Percentiles rank a stretch among this genome's conserved stretches.
Evolutionary conservation across 768 basidiomycete genomes (phyloP).

Genomic region (Dioszegia aurantiaca): DNA sequence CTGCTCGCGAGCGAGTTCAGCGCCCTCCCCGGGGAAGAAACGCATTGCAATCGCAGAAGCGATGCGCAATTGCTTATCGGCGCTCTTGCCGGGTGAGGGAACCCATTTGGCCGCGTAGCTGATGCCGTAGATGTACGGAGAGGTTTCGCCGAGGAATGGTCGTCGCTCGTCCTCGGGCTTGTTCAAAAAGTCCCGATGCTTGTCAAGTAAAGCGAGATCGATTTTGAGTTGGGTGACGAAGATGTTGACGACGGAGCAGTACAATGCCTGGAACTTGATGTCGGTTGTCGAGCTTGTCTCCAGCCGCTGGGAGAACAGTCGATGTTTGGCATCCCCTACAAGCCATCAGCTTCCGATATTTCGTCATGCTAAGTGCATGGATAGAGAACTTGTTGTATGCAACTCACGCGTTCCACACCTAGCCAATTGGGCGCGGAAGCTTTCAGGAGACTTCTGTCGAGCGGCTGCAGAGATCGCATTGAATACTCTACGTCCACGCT

Average conservation of each 20-base stretch:
- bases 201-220: conserved; percentile 56
- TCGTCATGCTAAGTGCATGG: no score
- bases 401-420: conserved; percentile 12
- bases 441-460: background rate
- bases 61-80: conserved; percentile 66
- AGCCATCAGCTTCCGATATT: background rate
- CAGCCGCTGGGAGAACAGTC: conserved; percentile 22
- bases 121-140: conserved; percentile 53
- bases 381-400: no score
- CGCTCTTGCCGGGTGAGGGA: conserved; percentile 61
- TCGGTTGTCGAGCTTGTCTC: conserved; percentile 42
- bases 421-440: conserved; percentile 5
- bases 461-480: background rate
- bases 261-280: conserved; percentile 63
- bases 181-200: conserved; percentile 48
- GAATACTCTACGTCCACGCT: conserved; percentile 18
- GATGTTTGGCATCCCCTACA: conserved; percentile 23
- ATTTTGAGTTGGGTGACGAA: conserved; percentile 59
- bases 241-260: conserved; percentile 62
- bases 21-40: conserved; percentile 54
- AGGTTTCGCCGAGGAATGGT: conserved; percentile 29
- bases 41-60: conserved; percentile 63
- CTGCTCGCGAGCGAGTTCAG: conserved; percentile 59
- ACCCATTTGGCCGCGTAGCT: conserved; percentile 71
- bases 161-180: conserved; percentile 24